Evolutionary conservation across 2,329 filamentous ascomycete species (phyloP), one percentile per base, ranked within the genome.

Genomic region (Xylariales sp.): DNA sequence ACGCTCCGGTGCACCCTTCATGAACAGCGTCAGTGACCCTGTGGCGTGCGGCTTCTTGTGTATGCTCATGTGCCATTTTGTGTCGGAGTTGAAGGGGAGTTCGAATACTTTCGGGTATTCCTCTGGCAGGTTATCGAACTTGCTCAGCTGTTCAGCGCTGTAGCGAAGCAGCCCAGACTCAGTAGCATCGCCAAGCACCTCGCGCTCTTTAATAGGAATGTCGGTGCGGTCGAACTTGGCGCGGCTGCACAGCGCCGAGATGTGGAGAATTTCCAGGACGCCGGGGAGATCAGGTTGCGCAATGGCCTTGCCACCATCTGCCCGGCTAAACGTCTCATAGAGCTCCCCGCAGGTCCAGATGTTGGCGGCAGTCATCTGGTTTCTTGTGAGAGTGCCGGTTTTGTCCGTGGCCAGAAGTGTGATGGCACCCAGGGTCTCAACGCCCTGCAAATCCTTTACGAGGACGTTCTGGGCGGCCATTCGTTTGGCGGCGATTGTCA

Each of bases 61-160:
- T 30, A 84, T 80, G 1, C 80, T 83, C 83, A 86, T 87, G 44
- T 80, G 80, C n/a, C n/a, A n/a, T 65, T 87, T 87, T 47, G 85
- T 74, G 43, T 80, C 78, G 1, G 80, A 85, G 51, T 85, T 82
- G 52, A 87, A 87, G 0, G 81, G 81, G 35, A 83, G 79, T 52
- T 87, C 83, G 2, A 76, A 73, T 28, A 83, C 60, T 46, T 81
- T 68, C 29, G 62, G 63, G 73, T 72, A 81, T 28, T 66, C 59
- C 8, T 8, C 8, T 1, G 69, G 62, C 10, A 61, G 59, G 1
- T 72, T 61, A 5, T 71, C 74, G 23, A 67, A 68, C 49, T 76
- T 70, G 11, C 63, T 61, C n/a, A 70, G 63, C 27, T 76, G 67
- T 43, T 79, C 78, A 67, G 72, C 76, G 43, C 73, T 66, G 51